A percentile compares a stretch with the other conserved stretches of the same genome.
These are phyloP conservation scores for Citrus maxima DNA, from an alignment of 345 rosid species.

Conservation along the genomic window DNA sequence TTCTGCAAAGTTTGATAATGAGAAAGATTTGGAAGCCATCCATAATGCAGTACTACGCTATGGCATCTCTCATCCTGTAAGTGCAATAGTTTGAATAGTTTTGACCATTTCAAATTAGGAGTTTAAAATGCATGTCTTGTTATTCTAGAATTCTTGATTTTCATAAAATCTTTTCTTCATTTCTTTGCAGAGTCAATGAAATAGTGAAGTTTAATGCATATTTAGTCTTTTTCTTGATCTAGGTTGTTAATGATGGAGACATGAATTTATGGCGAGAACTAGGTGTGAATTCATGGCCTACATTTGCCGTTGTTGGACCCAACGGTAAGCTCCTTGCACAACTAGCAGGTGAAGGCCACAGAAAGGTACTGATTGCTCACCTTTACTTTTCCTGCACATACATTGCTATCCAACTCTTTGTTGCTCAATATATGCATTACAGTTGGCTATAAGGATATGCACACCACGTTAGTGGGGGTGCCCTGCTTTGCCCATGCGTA, in stretches of 20 bases:
- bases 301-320: slow-evolving; percentile 85
- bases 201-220: slow-evolving; percentile 3
- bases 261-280: slow-evolving; percentile 90
- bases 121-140: background rate
- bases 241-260: slow-evolving; percentile 98
- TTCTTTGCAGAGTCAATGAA: background rate
- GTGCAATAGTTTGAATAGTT: slow-evolving; percentile 15
- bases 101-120: background rate
- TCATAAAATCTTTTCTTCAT: background rate
- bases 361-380: slow-evolving; percentile 50
- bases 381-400: slow-evolving; percentile 1
- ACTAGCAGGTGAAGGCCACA: slow-evolving; percentile 81
- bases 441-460: background rate
- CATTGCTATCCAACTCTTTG: background rate
- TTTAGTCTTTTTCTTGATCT: slow-evolving; percentile 13
- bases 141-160: background rate
- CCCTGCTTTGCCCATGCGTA: background rate
- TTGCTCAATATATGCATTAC: background rate
- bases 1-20: slow-evolving; percentile 96
- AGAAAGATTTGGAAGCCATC: slow-evolving; percentile 93
- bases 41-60: slow-evolving; percentile 88
- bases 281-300: slow-evolving; percentile 95
- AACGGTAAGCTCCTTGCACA: slow-evolving; percentile 83
- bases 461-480: background rate
- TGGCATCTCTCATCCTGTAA: slow-evolving; percentile 79